Conservation (phyloP, 106 monocot genomes). For the Ottelia alismoides region DNA sequence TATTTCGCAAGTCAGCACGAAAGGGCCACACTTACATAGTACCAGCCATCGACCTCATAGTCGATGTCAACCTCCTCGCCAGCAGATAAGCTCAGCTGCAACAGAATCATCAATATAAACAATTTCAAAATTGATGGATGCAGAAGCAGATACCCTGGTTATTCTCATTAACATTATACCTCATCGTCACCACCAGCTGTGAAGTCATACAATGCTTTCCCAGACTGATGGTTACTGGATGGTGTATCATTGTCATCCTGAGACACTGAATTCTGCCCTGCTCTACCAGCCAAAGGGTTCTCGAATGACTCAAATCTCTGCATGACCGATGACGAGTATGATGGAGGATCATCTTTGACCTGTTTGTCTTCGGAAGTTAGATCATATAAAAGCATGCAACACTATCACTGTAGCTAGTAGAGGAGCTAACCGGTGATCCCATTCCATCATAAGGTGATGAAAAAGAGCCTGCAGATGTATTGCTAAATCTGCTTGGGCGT, state of each 20-base stretch:
- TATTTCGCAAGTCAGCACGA: too few species aligned
- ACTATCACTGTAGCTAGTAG: too few species aligned
- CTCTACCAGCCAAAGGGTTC: slow-evolving; percentile 65
- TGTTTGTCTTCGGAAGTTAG: too few species aligned
- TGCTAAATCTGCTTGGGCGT: slow-evolving; percentile 43
- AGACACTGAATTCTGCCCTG: slow-evolving; percentile 44
- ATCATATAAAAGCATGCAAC: too few species aligned
- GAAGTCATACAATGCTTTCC: slow-evolving; percentile 94
- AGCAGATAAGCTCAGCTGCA: slow-evolving; percentile 71
- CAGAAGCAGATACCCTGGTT: too few species aligned
- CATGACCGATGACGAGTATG: slow-evolving; percentile 47
- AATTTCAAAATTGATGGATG: too few species aligned
- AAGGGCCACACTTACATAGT: slow-evolving; percentile 99
- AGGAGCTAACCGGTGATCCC: slow-evolving; percentile 51
- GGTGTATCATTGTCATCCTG: slow-evolving; percentile 30
- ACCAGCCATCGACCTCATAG: slow-evolving; percentile 98
- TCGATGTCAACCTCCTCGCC: slow-evolving; percentile 97
- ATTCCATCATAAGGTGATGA: slow-evolving; percentile 32
- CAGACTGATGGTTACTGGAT: slow-evolving; percentile 53
- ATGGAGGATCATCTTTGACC: slow-evolving; percentile 77
- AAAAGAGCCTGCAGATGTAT: slow-evolving; percentile 18
- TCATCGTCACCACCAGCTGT: slow-evolving; percentile 98
- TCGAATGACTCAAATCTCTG: slow-evolving; percentile 83
- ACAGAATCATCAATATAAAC: too few species aligned
- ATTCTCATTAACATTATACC: too few species aligned